Evolutionary conservation across 2,329 filamentous ascomycete species (phyloP).

Genomic region (Phialemoniopsis sp.): DNA sequence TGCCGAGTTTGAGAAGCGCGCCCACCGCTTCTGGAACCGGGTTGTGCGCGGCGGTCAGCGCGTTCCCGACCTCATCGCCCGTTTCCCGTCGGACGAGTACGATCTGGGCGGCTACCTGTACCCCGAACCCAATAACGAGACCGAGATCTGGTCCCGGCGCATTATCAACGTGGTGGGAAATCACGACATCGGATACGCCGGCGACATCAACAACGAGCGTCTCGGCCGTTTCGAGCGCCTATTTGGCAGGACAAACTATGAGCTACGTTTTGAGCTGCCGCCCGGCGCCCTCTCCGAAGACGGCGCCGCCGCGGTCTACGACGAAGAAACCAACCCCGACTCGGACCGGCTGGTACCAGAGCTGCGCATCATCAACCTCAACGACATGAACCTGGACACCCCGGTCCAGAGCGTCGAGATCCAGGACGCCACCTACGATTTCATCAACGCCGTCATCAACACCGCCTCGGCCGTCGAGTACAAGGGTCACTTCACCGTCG

Average conservation of each 20-base stretch:
- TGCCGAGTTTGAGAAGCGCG: slow-evolving; percentile 74
- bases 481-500: slow-evolving; percentile 68
- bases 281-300: slow-evolving; percentile 28
- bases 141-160: slow-evolving; percentile 62
- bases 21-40: slow-evolving; percentile 72
- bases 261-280: slow-evolving; percentile 67
- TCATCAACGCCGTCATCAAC: slow-evolving; percentile 66
- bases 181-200: slow-evolving; percentile 94
- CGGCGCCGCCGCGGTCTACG: slow-evolving; percentile 33
- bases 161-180: slow-evolving; percentile 92
- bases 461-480: slow-evolving; percentile 57
- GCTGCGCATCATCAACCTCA: slow-evolving; percentile 79
- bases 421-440: slow-evolving; percentile 73
- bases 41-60: slow-evolving; percentile 68
- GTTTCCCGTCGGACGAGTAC: slow-evolving; percentile 43
- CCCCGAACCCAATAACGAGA: slow-evolving; percentile 35
- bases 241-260: slow-evolving; percentile 90
- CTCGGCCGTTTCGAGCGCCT: slow-evolving; percentile 76
- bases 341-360: slow-evolving; percentile 55
- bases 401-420: slow-evolving; percentile 65
- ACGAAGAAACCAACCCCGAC: slow-evolving; percentile 35
- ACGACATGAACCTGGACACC: slow-evolving; percentile 89
- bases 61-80: slow-evolving; percentile 53
- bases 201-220: slow-evolving; percentile 75
- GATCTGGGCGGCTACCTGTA: slow-evolving; percentile 45